Conservation (phyloP, 495 filamentous ascomycete genomes). For the Trichoderma orchidacearum region DNA sequence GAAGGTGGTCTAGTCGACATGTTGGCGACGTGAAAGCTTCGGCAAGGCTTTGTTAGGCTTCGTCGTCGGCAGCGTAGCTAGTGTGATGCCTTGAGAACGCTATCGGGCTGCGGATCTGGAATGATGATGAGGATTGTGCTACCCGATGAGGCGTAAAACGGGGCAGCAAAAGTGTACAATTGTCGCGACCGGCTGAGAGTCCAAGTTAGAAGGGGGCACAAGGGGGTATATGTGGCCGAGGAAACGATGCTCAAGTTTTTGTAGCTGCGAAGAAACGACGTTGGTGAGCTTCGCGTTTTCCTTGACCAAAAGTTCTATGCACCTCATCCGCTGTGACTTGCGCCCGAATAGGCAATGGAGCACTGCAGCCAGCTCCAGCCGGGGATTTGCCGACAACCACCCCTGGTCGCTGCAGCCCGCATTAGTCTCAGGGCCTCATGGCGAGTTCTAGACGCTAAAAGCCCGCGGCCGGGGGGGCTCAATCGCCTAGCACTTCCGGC, state of each 20-base stretch:
- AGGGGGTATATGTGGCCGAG: neutral
- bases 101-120: neutral
- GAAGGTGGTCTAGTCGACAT: conserved; percentile 41
- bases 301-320: too few relatives aligned
- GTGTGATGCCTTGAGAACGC: too few relatives aligned
- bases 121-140: neutral
- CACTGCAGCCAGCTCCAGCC: neutral
- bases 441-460: neutral
- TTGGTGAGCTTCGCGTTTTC: neutral
- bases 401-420: neutral
- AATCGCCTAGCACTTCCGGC: too few relatives aligned
- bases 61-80: neutral
- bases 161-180: neutral
- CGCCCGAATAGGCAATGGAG: neutral
- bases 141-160: neutral
- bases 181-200: neutral
- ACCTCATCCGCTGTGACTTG: too few relatives aligned
- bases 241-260: neutral
- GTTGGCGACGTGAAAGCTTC: conserved; percentile 2
- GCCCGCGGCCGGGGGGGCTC: too few relatives aligned
- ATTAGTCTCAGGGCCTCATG: neutral
- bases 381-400: neutral
- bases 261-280: too few relatives aligned
- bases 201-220: neutral
- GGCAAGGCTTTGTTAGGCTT: neutral